These are phyloP conservation scores for Phytophthora multivora DNA, from an alignment of 352 stramenopile genomes.

Conservation along the genomic window DNA sequence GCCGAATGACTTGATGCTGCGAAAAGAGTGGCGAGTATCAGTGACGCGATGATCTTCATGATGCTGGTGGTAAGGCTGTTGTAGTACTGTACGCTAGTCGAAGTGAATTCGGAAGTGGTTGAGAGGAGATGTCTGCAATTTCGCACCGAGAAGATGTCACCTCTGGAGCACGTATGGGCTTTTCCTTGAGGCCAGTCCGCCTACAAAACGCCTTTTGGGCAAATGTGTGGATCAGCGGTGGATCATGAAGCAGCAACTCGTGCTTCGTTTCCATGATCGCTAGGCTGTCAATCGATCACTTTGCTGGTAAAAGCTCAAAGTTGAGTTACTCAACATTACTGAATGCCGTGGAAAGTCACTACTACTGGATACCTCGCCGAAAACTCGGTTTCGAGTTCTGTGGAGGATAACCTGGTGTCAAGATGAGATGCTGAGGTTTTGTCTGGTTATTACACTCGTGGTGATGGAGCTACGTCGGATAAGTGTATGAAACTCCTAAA, in stretches of 20 bases:
- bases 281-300: slow-evolving; percentile 7
- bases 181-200: not conserved
- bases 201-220: slow-evolving; percentile 1
- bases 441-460: too few species aligned
- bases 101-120: slow-evolving; percentile 25
- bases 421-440: too few species aligned
- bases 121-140: not conserved
- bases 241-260: slow-evolving; percentile 7
- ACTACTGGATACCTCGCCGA: not conserved
- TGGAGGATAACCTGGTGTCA: not conserved
- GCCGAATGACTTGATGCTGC: slow-evolving; percentile 9
- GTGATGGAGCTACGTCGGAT: too few species aligned
- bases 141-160: not conserved
- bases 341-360: not conserved
- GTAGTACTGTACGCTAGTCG: not conserved
- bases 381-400: not conserved
- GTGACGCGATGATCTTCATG: slow-evolving; percentile 19
- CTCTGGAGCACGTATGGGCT: too few species aligned
- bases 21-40: slow-evolving; percentile 14
- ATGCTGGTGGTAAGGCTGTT: not conserved
- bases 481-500: too few species aligned
- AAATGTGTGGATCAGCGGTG: slow-evolving; percentile 12
- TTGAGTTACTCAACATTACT: not conserved
- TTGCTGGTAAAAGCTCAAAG: not conserved
- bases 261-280: slow-evolving; percentile 12